Percentiles rank a stretch among this genome's conserved stretches.
phyloP scores from a whole-genome alignment of 768 basidiomycete species.

The Suillus sp. region DNA sequence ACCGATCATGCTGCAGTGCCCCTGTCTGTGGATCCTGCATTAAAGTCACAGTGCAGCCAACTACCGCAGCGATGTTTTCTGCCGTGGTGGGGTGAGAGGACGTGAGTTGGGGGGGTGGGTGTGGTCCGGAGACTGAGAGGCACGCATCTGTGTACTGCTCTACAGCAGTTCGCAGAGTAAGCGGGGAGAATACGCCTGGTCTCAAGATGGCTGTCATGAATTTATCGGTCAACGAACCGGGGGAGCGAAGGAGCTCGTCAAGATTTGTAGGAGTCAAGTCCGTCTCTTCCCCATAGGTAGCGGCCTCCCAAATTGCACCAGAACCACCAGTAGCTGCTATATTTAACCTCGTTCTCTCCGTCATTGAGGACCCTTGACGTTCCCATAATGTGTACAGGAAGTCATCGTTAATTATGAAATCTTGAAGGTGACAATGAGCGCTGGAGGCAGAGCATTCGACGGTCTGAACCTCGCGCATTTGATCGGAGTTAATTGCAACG shows the following conservation, averaged over 20 bases:
- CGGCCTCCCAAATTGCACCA: constrained; percentile 51
- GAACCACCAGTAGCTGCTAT: constrained; percentile 36
- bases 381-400: constrained; percentile 79
- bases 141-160: constrained; percentile 79
- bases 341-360: constrained; percentile 58
- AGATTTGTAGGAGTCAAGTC: constrained; percentile 86
- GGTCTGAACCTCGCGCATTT: constrained; percentile 55
- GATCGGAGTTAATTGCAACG: constrained; percentile 55
- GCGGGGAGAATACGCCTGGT: constrained; percentile 84
- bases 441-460: constrained; percentile 64
- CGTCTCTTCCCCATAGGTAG: constrained; percentile 65
- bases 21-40: constrained; percentile 78
- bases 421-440: constrained; percentile 73
- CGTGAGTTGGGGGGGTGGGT: constrained; percentile 55
- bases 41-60: constrained; percentile 82
- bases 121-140: constrained; percentile 61
- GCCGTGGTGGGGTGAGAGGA: constrained; percentile 64
- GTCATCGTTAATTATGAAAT: constrained; percentile 62
- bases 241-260: constrained; percentile 75
- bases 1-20: constrained; percentile 72
- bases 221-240: constrained; percentile 73
- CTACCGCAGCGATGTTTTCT: constrained; percentile 79
- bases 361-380: constrained; percentile 70
- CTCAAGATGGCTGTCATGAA: constrained; percentile 84
- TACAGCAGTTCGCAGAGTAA: constrained; percentile 80